Conservation (phyloP, 2,329 filamentous ascomycete species). For the Salinomyces thailandicus region DNA sequence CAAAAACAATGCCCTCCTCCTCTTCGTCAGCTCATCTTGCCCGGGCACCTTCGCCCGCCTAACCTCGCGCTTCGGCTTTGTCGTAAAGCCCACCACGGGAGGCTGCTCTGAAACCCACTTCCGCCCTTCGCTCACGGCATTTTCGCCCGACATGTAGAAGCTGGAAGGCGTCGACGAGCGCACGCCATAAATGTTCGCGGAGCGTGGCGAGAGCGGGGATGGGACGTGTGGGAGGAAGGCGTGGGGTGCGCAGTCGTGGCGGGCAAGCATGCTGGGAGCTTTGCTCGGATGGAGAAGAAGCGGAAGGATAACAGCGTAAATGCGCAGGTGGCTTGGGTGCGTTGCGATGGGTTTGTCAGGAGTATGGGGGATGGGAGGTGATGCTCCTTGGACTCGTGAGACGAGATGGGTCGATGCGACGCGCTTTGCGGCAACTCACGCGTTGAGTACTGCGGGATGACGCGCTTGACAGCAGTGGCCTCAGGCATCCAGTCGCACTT, state of each 20-base stretch:
- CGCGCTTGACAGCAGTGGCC: no score
- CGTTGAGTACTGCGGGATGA: no score
- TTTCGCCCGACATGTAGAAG: constrained; percentile 2
- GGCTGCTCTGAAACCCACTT: constrained; percentile 5
- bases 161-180: constrained; percentile 11
- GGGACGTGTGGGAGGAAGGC: constrained; percentile 23
- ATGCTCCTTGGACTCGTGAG: no score
- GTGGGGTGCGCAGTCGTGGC: constrained; percentile 6
- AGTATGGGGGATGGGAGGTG: no score
- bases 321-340: no score
- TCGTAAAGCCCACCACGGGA: constrained; percentile 36
- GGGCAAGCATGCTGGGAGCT: no score
- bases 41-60: constrained; percentile 55
- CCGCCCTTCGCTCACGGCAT: constrained; percentile 1
- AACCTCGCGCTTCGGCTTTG: constrained; percentile 35
- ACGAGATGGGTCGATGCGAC: no score
- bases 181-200: constrained; percentile 27
- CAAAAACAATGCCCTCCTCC: constrained; percentile 57
- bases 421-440: no score
- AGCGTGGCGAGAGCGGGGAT: constrained; percentile 37
- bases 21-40: constrained; percentile 51
- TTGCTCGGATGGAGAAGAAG: no score
- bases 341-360: no score
- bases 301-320: no score
- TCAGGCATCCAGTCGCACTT: no score